Conservation (phyloP, 495 filamentous ascomycete species). For the Aspergillus incahuasiensis region DNA sequence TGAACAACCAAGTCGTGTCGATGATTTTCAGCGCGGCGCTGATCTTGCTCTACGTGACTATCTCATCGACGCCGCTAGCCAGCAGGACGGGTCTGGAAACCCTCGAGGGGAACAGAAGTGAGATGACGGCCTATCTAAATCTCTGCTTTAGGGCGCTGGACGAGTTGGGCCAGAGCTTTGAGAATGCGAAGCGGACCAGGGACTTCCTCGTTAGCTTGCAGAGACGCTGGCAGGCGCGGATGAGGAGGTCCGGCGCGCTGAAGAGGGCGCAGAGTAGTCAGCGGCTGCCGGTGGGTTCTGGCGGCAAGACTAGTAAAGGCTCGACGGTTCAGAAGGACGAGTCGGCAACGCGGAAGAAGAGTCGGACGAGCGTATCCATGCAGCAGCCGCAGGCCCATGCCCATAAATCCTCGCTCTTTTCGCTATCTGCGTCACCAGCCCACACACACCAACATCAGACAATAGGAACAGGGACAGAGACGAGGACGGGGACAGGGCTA, state of each 20-base stretch:
- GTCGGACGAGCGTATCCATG: slow-evolving; percentile 17
- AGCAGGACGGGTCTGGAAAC: slow-evolving; percentile 25
- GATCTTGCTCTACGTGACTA: slow-evolving; percentile 45
- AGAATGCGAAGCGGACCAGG: slow-evolving; percentile 43
- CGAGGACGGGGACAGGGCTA: not conserved
- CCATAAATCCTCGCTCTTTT: not conserved
- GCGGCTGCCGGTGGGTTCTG: slow-evolving; percentile 5
- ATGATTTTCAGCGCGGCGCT: slow-evolving; percentile 49
- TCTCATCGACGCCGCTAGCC: slow-evolving; percentile 32
- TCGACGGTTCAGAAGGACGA: not conserved
- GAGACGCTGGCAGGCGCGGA: slow-evolving; percentile 44
- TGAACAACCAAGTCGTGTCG: slow-evolving; percentile 48
- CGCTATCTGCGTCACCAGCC: not conserved
- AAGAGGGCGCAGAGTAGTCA: slow-evolving; percentile 34
- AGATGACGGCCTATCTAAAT: slow-evolving; percentile 45
- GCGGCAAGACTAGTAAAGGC: not conserved
- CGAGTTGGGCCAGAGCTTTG: slow-evolving; percentile 44
- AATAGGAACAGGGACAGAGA: not conserved
- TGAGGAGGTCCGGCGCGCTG: slow-evolving; percentile 36
- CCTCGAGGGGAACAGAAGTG: slow-evolving; percentile 23
- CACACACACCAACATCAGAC: not conserved
- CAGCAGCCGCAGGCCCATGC: not conserved
- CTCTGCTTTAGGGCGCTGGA: slow-evolving; percentile 46
- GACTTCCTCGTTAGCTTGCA: slow-evolving; percentile 44
- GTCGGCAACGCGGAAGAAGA: slow-evolving; percentile 28